Conservation (phyloP, 805 yeast genomes). For the Limtongia smithiae region DNA sequence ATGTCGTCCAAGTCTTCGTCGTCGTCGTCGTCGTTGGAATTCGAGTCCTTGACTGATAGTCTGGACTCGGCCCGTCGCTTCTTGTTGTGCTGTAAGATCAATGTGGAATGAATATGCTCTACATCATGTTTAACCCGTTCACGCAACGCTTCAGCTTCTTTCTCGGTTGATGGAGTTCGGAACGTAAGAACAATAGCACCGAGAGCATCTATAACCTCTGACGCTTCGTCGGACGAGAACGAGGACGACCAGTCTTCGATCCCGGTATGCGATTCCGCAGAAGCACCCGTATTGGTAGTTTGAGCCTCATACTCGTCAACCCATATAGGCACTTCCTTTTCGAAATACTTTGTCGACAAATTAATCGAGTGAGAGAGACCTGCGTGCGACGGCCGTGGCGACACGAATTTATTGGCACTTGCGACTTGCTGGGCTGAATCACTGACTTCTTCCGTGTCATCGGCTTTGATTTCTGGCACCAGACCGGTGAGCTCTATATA, state of each 20-base stretch:
- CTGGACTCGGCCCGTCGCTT: constrained; percentile 28
- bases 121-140: constrained; percentile 18
- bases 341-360: constrained; percentile 37
- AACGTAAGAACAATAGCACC: constrained; percentile 39
- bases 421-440: neutral
- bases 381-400: constrained; percentile 29
- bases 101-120: constrained; percentile 16
- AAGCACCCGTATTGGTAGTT: neutral
- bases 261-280: constrained; percentile 1
- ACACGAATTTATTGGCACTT: neutral
- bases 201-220: constrained; percentile 39
- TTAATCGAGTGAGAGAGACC: constrained; percentile 33
- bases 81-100: constrained; percentile 7
- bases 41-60: constrained; percentile 18
- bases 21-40: constrained; percentile 29
- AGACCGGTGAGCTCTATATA: constrained; percentile 13
- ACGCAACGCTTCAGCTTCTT: constrained; percentile 16
- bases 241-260: constrained; percentile 35
- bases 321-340: constrained; percentile 37
- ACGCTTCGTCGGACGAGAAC: constrained; percentile 37
- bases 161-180: constrained; percentile 11
- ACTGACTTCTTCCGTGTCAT: neutral
- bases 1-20: constrained; percentile 14
- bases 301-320: constrained; percentile 38
- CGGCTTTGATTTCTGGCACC: constrained; percentile 22